Evolutionary conservation across 2,329 filamentous ascomycete species (phyloP).

Genomic region (Trichoderma harzianum): DNA sequence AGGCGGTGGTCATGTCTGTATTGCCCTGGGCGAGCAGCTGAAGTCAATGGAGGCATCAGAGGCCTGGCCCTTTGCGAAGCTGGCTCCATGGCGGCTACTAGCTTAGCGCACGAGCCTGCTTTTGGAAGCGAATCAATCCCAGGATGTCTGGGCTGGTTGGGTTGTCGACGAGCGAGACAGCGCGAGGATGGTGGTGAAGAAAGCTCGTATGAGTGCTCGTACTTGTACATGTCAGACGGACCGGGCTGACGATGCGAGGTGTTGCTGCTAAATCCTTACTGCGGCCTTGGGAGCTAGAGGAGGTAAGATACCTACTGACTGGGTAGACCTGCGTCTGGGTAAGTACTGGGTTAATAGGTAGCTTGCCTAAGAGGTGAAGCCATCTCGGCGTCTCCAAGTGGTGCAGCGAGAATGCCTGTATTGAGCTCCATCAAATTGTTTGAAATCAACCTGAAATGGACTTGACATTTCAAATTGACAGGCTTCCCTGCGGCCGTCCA

Average conservation of each 20-base stretch:
- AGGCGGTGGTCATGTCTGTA: background rate
- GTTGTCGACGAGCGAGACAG: background rate
- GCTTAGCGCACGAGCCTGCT: constrained; percentile 4
- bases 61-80: background rate
- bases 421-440: background rate
- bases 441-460: background rate
- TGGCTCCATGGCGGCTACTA: constrained; percentile 9
- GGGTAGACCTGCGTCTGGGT: background rate
- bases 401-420: background rate
- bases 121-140: background rate
- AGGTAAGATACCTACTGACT: background rate
- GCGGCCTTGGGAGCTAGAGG: background rate
- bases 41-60: background rate
- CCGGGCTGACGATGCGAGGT: background rate
- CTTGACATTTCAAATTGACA: background rate
- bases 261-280: background rate
- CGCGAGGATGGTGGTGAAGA: background rate
- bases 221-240: background rate
- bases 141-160: background rate
- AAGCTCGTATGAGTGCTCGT: background rate
- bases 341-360: background rate
- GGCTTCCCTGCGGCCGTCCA: background rate
- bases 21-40: background rate
- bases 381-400: background rate
- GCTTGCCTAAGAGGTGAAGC: background rate